These are phyloP conservation scores for Jamesozyma hellenica DNA, from an alignment of 805 yeast genomes.

Conservation along the genomic window DNA sequence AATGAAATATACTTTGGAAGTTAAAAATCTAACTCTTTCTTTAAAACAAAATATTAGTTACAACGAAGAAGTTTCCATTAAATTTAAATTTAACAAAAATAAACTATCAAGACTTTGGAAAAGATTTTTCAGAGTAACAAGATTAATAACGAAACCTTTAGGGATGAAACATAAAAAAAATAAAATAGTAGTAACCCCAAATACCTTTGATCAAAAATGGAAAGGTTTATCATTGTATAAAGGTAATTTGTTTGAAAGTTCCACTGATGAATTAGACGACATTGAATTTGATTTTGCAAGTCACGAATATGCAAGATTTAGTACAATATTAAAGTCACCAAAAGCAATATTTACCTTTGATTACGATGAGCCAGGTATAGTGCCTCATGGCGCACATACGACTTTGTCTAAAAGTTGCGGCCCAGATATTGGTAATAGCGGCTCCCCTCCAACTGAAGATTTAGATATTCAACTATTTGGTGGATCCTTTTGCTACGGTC, in stretches of 20 bases:
- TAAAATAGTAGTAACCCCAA: conserved; percentile 5
- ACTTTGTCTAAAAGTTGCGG: conserved; percentile 31
- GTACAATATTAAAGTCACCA: conserved; percentile 57
- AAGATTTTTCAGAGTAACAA: conserved; percentile 10
- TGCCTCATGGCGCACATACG: conserved; percentile 33
- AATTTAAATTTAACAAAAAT: conserved; percentile 12
- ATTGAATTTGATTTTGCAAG: conserved; percentile 27
- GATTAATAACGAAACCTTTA: conserved; percentile 6
- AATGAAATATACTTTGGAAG: conserved; percentile 34
- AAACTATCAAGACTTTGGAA: conserved; percentile 20
- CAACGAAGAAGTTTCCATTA: conserved; percentile 29
- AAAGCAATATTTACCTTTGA: conserved; percentile 46
- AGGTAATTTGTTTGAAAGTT: conserved; percentile 31
- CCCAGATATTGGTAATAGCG: conserved; percentile 50
- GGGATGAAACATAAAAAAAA: conserved; percentile 2
- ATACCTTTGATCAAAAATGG: conserved; percentile 42
- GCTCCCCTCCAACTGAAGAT: conserved; percentile 50
- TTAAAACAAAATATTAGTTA: conserved; percentile 66
- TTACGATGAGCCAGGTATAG: conserved; percentile 64
- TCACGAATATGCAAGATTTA: conserved; percentile 75
- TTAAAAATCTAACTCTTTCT: conserved; percentile 46
- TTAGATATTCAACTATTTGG: conserved; percentile 47
- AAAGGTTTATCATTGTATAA: conserved; percentile 63
- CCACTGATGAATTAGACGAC: conserved; percentile 26
- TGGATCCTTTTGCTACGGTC: conserved; percentile 75